A percentile compares a stretch with the other conserved stretches of the same genome.
Evolutionary conservation across 345 rosid species (phyloP).

Genomic region (Lepidium sativum): DNA sequence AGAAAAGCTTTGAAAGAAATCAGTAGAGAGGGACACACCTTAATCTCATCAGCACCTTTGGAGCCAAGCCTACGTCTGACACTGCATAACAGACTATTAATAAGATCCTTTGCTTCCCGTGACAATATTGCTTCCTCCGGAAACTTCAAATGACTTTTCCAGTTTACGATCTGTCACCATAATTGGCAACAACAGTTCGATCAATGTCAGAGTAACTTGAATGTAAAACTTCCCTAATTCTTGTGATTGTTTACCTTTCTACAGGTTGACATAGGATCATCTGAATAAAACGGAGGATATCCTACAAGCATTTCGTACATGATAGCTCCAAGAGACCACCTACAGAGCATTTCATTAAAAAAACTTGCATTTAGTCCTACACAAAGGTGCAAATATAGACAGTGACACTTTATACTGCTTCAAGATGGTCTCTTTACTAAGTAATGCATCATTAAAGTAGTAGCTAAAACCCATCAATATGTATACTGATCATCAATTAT

Average conservation of each 20-base stretch:
- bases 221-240: not conserved
- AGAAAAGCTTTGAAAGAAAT: not conserved
- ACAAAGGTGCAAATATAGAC: not conserved
- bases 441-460: not conserved
- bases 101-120: constrained; percentile 69
- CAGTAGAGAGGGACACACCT: constrained; percentile 55
- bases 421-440: not conserved
- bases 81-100: constrained; percentile 70
- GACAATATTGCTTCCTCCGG: constrained; percentile 91
- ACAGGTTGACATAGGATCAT: constrained; percentile 95
- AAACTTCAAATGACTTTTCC: constrained; percentile 94
- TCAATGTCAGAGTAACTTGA: not conserved
- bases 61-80: constrained; percentile 88
- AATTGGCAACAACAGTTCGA: not conserved
- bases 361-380: constrained; percentile 1
- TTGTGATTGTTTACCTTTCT: constrained; percentile 50
- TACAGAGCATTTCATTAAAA: constrained; percentile 27
- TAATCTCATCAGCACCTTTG: constrained; percentile 82
- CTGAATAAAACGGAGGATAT: constrained; percentile 97
- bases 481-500: not conserved
- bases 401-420: not conserved
- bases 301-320: constrained; percentile 98
- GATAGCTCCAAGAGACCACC: constrained; percentile 99
- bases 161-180: constrained; percentile 69
- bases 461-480: not conserved